Base-by-base conservation (phyloP, 2,329 filamentous ascomycete genomes). In the Cadophora sp. region DNA sequence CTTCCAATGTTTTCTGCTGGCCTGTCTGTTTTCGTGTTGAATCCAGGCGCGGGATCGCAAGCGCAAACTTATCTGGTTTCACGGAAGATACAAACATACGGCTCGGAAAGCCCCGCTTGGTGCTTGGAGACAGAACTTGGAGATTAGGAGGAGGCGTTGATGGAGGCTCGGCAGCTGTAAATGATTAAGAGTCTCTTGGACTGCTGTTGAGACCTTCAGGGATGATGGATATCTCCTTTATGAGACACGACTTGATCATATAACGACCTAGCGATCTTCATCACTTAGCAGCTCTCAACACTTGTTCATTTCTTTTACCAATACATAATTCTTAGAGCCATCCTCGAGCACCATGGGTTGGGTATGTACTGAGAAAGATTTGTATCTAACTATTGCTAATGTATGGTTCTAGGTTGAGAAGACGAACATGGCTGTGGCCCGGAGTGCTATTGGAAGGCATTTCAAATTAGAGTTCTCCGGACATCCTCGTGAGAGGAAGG, bases 391-490 rank as follows among this genome's bases (percentile, higher is more conserved):
- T 24, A 27, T 51, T 62, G 62, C 62, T 70, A 16, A 71, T 27
- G 55, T 48, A 19, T 40, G 5, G 7, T 22, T 58, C n/a, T 51
- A 76, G 75, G 72, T 76, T 34, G 74, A 75, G 62, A 75, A 71
- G 59, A 77, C 74, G n/a, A 78, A 77, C 56, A 76, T 72, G 71
- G 71, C 73, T 69, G 85, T 94, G 73, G 92, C 91, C 69, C 82
- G 81, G 71, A 90, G 89, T 77, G 79, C 84, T 40, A 84, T 93
- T 68, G 92, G 92, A 70, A 83, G 84, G 73, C 92, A 89, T 83
- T 97, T 97, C 81, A 87, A 89, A 73, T 87, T 97, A 50, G 92
- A 97, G 70, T 92, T 92, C 72, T 93, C 87, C 48, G 92, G 92
- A 75, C 92, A 95, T 86, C 91, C 63, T 46, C 69, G 67, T 58